Evolutionary conservation across 345 rosid species (phyloP).

Genomic region (Bruguiera parviflora): DNA sequence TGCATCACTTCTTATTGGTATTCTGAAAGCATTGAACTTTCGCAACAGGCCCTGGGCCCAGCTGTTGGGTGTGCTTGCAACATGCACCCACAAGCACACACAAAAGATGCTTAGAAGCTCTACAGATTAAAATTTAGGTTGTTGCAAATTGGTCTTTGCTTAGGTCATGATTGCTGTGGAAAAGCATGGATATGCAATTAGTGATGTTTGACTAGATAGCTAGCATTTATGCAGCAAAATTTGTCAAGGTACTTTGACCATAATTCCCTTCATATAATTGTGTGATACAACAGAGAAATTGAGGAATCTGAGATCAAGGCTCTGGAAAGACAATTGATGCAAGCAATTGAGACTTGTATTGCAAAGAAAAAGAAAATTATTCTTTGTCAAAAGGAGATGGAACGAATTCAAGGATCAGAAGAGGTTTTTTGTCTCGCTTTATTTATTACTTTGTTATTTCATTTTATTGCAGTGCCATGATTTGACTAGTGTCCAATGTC

Average conservation of each 20-base stretch:
- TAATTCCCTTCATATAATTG: slow-evolving; percentile 5
- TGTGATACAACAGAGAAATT: slow-evolving; percentile 60
- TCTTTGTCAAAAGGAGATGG: slow-evolving; percentile 85
- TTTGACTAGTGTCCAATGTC: background rate
- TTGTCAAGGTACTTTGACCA: background rate
- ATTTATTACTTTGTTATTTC: slow-evolving; percentile 5
- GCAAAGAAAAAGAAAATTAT: slow-evolving; percentile 88
- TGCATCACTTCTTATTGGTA: no score
- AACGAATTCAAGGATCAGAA: slow-evolving; percentile 76
- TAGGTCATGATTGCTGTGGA: no score
- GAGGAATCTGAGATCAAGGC: slow-evolving; percentile 86
- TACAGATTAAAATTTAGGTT: no score
- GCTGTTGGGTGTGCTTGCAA: no score
- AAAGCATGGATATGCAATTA: background rate
- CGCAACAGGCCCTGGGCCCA: no score
- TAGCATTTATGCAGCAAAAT: background rate
- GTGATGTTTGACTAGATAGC: background rate
- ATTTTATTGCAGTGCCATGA: background rate
- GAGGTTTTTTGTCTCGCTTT: slow-evolving; percentile 52
- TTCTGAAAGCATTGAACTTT: no score
- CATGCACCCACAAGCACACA: no score
- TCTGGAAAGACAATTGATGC: slow-evolving; percentile 90
- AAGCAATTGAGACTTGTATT: slow-evolving; percentile 85
- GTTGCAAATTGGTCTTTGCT: no score
- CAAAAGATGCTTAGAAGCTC: no score